Evolutionary conservation across 129 eudicot species (phyloP).

Genomic region (Saussurea involucrata): DNA sequence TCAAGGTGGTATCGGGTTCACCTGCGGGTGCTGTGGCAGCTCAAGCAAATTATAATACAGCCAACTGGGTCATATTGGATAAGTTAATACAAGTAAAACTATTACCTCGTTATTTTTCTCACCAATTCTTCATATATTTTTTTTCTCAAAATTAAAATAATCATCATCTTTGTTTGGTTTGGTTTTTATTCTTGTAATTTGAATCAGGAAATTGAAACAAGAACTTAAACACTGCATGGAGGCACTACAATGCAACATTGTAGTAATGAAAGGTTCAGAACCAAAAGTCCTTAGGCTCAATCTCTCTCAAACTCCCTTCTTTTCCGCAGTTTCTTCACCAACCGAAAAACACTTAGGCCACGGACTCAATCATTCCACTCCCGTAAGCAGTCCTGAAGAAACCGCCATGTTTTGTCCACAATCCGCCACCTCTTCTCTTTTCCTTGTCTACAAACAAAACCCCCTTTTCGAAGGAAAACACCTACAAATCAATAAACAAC

Average conservation of each 20-base stretch:
- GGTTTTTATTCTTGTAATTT: conserved; percentile 18
- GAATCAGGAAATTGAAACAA: conserved; percentile 67
- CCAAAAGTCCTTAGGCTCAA: conserved; percentile 84
- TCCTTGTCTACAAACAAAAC: conserved; percentile 66
- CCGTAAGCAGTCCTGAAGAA: conserved; percentile 89
- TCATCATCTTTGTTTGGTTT: not conserved
- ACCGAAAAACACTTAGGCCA: conserved; percentile 38
- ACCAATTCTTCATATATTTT: not conserved
- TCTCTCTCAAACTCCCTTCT: conserved; percentile 75
- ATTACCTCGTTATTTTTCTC: conserved; percentile 37
- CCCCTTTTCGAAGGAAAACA: conserved; percentile 65
- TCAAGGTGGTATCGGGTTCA: conserved; percentile 65
- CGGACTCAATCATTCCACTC: conserved; percentile 79
- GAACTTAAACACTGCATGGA: conserved; percentile 78
- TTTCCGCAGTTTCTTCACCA: conserved; percentile 78
- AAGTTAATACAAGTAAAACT: conserved; percentile 81
- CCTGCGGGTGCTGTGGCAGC: conserved; percentile 79
- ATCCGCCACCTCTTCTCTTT: conserved; percentile 44
- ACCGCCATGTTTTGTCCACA: conserved; percentile 51
- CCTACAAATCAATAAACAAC: conserved; percentile 14
- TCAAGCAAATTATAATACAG: conserved; percentile 73
- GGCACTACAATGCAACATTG: conserved; percentile 79
- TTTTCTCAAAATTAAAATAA: not conserved
- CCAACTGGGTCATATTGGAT: conserved; percentile 96
- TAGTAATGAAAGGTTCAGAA: conserved; percentile 73